Conservation (phyloP, 257 asterid genomes). For the Gentiana dahurica region DNA sequence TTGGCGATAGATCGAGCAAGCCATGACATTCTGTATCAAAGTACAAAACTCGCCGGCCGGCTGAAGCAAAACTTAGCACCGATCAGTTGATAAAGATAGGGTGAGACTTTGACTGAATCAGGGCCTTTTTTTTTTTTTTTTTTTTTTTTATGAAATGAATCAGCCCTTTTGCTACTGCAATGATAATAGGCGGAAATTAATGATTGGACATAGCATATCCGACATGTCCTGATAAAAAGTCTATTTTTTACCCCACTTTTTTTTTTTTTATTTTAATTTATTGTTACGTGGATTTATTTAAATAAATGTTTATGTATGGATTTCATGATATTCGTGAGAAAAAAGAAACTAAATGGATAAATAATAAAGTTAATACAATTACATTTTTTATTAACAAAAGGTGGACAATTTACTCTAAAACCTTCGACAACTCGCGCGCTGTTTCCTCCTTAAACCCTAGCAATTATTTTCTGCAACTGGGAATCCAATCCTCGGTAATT, state of each 20-base stretch:
- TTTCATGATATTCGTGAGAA: too few relatives aligned
- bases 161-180: neutral
- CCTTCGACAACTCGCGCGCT: neutral
- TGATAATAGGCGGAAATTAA: neutral
- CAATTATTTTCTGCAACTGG: neutral
- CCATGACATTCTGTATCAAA: constrained; percentile 66
- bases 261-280: too few relatives aligned
- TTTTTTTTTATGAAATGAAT: neutral
- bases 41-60: constrained; percentile 2
- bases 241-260: neutral
- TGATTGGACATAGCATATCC: neutral
- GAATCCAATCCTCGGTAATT: neutral
- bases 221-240: neutral
- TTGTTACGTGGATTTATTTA: neutral
- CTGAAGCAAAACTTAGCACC: neutral
- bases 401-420: neutral
- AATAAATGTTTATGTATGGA: too few relatives aligned
- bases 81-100: neutral
- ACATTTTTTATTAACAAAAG: too few relatives aligned
- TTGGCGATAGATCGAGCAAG: constrained; percentile 89
- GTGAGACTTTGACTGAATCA: neutral
- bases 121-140: neutral
- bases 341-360: too few relatives aligned
- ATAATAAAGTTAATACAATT: too few relatives aligned
- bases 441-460: neutral